Evolutionary conservation across 352 stramenopile genomes (phyloP).

Genomic region (Achlya hypogyna): DNA sequence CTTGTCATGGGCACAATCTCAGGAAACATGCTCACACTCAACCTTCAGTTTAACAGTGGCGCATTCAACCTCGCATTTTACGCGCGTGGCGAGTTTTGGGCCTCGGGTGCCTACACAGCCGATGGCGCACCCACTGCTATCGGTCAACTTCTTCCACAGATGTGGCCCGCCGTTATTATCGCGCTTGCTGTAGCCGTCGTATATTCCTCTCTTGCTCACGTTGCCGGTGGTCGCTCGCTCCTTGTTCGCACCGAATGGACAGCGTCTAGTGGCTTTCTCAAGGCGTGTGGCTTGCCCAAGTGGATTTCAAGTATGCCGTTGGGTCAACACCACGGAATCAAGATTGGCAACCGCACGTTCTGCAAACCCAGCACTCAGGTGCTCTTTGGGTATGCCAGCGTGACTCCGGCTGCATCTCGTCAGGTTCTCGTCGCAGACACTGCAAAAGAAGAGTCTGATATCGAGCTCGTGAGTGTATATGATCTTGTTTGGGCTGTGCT

Average conservation of each 20-base stretch:
- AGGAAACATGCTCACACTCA: not conserved
- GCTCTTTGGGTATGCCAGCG: constrained; percentile 3
- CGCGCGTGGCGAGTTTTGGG: not conserved
- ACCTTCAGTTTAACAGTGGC: not conserved
- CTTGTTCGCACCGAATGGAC: not conserved
- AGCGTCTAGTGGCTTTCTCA: not conserved
- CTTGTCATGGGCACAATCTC: not conserved
- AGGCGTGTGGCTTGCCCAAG: not conserved
- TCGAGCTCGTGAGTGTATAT: no score
- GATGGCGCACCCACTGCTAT: not conserved
- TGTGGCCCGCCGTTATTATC: not conserved
- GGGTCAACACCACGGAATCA: not conserved
- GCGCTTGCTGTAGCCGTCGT: not conserved
- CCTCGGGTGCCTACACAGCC: not conserved
- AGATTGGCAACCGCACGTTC: constrained; percentile 2
- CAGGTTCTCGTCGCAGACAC: no score
- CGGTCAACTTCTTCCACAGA: not conserved
- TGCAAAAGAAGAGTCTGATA: no score
- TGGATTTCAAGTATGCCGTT: constrained; percentile 12
- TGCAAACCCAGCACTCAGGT: constrained; percentile 18
- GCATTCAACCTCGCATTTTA: not conserved
- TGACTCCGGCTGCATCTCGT: no score
- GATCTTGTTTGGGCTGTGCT: no score
- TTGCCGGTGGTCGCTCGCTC: not conserved
- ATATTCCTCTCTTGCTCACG: not conserved